Evolutionary conservation across 2,329 filamentous ascomycete species (phyloP), one percentile per base, ranked within the genome.

Genomic region (Penicillium vulpinum): DNA sequence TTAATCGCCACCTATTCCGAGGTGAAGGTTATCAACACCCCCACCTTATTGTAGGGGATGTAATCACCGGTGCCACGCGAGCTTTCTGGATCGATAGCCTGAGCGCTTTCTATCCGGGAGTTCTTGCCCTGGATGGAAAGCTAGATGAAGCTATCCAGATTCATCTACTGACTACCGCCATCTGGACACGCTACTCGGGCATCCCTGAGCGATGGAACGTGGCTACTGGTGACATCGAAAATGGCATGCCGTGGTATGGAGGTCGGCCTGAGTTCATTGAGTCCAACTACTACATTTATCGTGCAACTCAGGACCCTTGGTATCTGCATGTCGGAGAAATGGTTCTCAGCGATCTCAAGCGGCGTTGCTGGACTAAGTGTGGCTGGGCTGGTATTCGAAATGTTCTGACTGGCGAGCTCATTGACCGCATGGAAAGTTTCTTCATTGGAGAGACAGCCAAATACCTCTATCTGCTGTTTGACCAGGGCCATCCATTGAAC

Each of bases 391-490:
- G 93, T 0, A 81, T 97, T 35, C 88, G 92, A 67, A 88, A 92
- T 71, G 90, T 93, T 9, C 80, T 88, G 33, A 90, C 85, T 5
- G 93, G 93, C 4, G 91, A 97, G 75, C 86, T 91, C 74, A 90
- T 85, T 65, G 92, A 99, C 72, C 88, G 94, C 33, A 97, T 97
- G 94, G 94, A 99, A 75, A 97, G 93, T 72, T 99, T 97, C 81
- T 97, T 97, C 69, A 82, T 99, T 1, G 93, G 94, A 15, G 94
- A 99, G 75, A 99, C 94, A 1, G 88, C 91, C 43, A 97, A 97
- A 75, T 99, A 99, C 73, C 80, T 99, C 61, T 97, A 95, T 72
- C 79, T 99, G 53, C 84, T 97, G 2, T 97, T 95, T 73, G 90
- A 96, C 63, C 83, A 87, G 5, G 83, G 87, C 15, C 94, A 97